phyloP scores from a whole-genome alignment of 345 rosid genomes.

The Turritis glabra region DNA sequence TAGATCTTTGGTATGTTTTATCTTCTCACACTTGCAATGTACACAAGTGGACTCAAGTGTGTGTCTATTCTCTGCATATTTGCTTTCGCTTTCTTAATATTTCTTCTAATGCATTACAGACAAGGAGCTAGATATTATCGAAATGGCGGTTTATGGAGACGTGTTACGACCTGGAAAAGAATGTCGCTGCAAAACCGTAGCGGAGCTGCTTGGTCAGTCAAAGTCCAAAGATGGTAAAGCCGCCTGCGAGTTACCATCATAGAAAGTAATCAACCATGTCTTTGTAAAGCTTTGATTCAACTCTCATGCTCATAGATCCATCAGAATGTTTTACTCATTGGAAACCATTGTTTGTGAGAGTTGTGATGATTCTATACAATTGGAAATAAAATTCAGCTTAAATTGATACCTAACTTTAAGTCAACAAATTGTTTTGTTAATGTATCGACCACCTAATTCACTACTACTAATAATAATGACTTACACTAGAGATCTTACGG shows the following conservation, averaged over 20 bases:
- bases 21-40: conserved; percentile 9
- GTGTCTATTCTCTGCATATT: not conserved
- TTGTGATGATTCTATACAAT: not conserved
- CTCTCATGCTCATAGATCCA: not conserved
- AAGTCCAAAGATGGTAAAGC: conserved; percentile 70
- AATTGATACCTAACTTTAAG: not conserved
- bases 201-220: conserved; percentile 73
- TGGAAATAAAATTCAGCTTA: not conserved
- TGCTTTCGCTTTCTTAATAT: not conserved
- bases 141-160: conserved; percentile 97
- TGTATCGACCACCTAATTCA: conserved; percentile 22
- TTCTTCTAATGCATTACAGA: conserved; percentile 41
- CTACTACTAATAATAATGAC: conserved; percentile 16
- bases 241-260: conserved; percentile 72
- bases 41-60: not conserved
- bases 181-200: conserved; percentile 87
- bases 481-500: conserved; percentile 3
- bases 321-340: not conserved
- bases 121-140: conserved; percentile 87
- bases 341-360: conserved; percentile 15
- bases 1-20: not conserved
- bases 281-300: conserved; percentile 19
- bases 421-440: conserved; percentile 21
- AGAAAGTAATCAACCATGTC: conserved; percentile 16
- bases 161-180: conserved; percentile 86